phyloP scores from a whole-genome alignment of 345 rosid genomes.

The Camelina laxa region DNA sequence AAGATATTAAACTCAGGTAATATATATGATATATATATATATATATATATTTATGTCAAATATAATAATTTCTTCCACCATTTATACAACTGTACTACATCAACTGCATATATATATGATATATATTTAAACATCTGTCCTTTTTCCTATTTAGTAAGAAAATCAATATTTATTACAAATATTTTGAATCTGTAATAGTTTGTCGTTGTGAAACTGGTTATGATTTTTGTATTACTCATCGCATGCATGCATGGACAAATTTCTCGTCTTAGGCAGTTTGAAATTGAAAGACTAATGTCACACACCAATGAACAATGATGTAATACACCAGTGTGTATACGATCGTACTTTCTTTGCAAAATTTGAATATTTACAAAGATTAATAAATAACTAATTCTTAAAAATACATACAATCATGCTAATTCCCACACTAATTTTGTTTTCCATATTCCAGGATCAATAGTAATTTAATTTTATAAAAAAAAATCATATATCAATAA shows the following conservation, averaged over 20 bases:
- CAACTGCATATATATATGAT: not conserved
- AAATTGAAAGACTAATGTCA: not conserved
- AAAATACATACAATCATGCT: too few species aligned
- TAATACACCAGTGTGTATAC: not conserved
- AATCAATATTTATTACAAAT: not conserved
- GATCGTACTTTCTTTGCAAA: not conserved
- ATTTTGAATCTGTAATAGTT: not conserved
- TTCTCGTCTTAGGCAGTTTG: not conserved
- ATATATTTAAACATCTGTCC: not conserved
- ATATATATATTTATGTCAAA: too few species aligned
- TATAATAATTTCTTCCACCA: not conserved
- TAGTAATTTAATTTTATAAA: too few species aligned
- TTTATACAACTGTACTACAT: not conserved
- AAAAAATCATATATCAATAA: too few species aligned
- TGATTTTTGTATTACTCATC: conserved; percentile 15
- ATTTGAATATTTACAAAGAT: not conserved
- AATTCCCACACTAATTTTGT: too few species aligned
- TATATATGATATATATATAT: too few species aligned
- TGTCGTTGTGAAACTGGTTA: conserved; percentile 14
- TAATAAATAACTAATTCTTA: too few species aligned
- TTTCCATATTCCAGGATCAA: too few species aligned
- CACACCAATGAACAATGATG: not conserved
- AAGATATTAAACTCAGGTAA: too few species aligned
- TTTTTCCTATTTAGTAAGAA: not conserved
- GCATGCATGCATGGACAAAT: conserved; percentile 35